Percentiles rank a stretch among this genome's conserved stretches.
Conservation (phyloP, 495 filamentous ascomycete genomes). For the Neurospora pannonica region DNA sequence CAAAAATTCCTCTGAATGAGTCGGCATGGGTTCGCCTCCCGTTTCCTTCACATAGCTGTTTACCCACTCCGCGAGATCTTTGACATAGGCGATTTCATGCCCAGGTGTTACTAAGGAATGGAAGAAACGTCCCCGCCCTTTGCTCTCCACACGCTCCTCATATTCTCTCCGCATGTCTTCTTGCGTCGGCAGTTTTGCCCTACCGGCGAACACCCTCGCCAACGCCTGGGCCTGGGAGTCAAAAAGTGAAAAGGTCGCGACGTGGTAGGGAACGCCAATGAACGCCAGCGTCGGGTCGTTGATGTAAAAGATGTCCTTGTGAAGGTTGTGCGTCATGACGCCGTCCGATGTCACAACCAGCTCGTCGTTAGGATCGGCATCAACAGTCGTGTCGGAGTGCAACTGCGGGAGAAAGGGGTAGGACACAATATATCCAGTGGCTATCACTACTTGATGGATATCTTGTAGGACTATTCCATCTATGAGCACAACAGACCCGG, state of each 20-base stretch:
- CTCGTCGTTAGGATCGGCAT: constrained; percentile 33
- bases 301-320: constrained; percentile 61
- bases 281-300: constrained; percentile 52
- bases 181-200: constrained; percentile 37
- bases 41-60: constrained; percentile 28
- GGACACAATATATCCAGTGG: constrained; percentile 56
- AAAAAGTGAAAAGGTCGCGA: constrained; percentile 54
- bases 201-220: constrained; percentile 45
- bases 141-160: constrained; percentile 25
- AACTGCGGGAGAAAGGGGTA: constrained; percentile 47
- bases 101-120: constrained; percentile 40
- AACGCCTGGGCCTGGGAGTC: constrained; percentile 57
- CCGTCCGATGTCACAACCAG: constrained; percentile 52
- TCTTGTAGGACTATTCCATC: constrained; percentile 34
- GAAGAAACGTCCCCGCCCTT: constrained; percentile 44
- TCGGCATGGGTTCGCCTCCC: constrained; percentile 28
- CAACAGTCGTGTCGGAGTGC: constrained; percentile 25
- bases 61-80: constrained; percentile 43
- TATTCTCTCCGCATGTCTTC: constrained; percentile 47
- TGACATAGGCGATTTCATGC: constrained; percentile 46
- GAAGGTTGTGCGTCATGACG: constrained; percentile 55
- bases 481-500: constrained; percentile 18
- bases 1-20: constrained; percentile 38
- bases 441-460: constrained; percentile 48
- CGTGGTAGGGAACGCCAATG: constrained; percentile 51